phyloP scores from a whole-genome alignment of 305 asterid genomes.

The Fraxinus albicans region DNA sequence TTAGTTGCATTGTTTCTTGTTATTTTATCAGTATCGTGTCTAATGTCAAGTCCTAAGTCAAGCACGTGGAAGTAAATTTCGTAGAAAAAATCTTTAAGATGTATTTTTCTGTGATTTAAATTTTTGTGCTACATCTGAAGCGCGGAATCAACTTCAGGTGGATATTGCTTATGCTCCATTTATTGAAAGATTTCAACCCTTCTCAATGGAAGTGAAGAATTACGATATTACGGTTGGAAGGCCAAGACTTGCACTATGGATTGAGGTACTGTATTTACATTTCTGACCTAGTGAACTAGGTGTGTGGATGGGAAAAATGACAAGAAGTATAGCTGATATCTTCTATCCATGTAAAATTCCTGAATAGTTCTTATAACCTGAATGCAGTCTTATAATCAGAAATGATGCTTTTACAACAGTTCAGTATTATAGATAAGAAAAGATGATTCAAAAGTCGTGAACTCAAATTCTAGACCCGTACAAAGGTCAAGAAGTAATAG shows the following conservation, averaged over 20 bases:
- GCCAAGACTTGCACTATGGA: conserved; percentile 64
- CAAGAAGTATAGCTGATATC: not conserved
- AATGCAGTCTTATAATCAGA: not conserved
- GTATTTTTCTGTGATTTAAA: not conserved
- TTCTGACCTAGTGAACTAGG: not conserved
- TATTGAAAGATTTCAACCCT: conserved; percentile 62
- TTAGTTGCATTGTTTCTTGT: not conserved
- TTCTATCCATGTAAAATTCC: not conserved
- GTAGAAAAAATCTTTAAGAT: not conserved
- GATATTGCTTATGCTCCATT: conserved; percentile 83
- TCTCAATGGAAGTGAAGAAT: conserved; percentile 52
- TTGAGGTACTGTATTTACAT: conserved; percentile 50
- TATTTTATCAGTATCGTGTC: not conserved
- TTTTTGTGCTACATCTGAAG: not conserved
- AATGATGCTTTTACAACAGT: not conserved
- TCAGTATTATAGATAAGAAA: not conserved
- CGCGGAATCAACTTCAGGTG: conserved; percentile 42
- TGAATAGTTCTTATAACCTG: not conserved
- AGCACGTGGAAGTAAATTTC: conserved; percentile 1
- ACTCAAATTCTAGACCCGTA: not conserved
- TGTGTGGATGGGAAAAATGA: too few relatives aligned
- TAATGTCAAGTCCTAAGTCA: not conserved
- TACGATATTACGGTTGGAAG: conserved; percentile 61
- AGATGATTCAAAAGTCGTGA: not conserved
- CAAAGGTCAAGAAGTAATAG: not conserved